A percentile compares a stretch with the other conserved stretches of the same genome.
Evolutionary conservation across 345 rosid species (phyloP).

Genomic region (Boechera retrofracta): DNA sequence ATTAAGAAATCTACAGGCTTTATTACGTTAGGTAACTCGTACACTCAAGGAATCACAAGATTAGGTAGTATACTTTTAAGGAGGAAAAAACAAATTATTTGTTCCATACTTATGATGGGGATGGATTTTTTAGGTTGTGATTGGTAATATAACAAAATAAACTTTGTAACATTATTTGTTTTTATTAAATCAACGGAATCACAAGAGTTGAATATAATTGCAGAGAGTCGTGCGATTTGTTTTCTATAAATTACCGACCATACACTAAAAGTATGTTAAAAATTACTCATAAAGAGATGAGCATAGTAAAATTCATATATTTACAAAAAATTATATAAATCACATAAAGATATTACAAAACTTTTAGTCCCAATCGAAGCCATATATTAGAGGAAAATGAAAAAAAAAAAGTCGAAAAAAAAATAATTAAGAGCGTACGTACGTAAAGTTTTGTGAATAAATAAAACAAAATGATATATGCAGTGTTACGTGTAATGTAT

Average conservation of each 20-base stretch:
- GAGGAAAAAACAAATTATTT: neutral
- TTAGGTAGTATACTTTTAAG: slow-evolving; percentile 5
- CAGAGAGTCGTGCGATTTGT: neutral
- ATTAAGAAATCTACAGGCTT: slow-evolving; percentile 22
- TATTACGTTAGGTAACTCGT: slow-evolving; percentile 34
- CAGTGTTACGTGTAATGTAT: slow-evolving; percentile 32
- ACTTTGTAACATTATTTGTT: neutral
- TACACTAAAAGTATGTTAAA: neutral
- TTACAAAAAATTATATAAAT: slow-evolving; percentile 24
- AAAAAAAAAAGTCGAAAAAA: neutral
- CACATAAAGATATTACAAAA: slow-evolving; percentile 26
- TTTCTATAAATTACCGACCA: too few relatives aligned
- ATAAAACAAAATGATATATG: slow-evolving; percentile 23
- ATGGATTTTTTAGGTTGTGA: neutral
- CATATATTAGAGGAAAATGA: slow-evolving; percentile 6
- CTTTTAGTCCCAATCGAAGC: slow-evolving; percentile 23
- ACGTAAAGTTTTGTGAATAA: neutral
- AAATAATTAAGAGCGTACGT: slow-evolving; percentile 11
- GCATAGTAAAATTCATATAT: slow-evolving; percentile 21
- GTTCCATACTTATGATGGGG: neutral
- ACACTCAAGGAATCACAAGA: slow-evolving; percentile 42
- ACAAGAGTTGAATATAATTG: neutral
- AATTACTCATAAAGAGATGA: neutral
- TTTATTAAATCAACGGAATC: neutral
- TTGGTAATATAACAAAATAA: neutral